Percentiles rank a stretch among this genome's conserved stretches.
Conservation (phyloP, 2,329 filamentous ascomycete species). For the Acrocalymma vagum region DNA sequence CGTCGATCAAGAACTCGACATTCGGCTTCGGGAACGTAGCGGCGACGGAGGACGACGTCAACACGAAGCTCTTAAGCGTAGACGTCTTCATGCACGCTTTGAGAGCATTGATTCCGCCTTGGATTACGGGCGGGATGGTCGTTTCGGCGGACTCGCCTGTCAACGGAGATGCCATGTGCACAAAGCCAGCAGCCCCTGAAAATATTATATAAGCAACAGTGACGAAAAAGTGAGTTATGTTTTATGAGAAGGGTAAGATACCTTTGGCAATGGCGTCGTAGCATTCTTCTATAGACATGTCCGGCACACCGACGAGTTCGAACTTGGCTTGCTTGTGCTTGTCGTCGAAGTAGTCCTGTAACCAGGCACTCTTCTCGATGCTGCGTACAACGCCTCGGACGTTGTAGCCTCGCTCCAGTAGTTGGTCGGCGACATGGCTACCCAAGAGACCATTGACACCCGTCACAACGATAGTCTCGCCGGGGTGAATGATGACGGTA, state of each 20-base stretch:
- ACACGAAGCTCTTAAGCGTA: conserved; percentile 54
- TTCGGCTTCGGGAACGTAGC: conserved; percentile 43
- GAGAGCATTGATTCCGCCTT: conserved; percentile 49
- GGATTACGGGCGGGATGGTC: conserved; percentile 52
- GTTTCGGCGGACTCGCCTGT: conserved; percentile 44
- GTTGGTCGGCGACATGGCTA: conserved; percentile 39
- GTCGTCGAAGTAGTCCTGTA: conserved; percentile 35
- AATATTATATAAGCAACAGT: not conserved
- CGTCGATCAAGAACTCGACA: conserved; percentile 41
- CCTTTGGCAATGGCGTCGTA: conserved; percentile 38
- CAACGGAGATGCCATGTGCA: conserved; percentile 56
- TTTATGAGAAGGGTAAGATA: conserved; percentile 1
- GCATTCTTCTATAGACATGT: conserved; percentile 33
- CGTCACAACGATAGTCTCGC: conserved; percentile 42
- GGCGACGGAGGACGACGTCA: conserved; percentile 54
- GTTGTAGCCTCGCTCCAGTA: conserved; percentile 40
- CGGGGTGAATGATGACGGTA: conserved; percentile 27
- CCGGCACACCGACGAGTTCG: conserved; percentile 38
- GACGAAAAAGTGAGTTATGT: not conserved
- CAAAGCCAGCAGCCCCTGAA: conserved; percentile 47
- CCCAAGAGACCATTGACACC: conserved; percentile 47
- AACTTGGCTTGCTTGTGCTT: conserved; percentile 32
- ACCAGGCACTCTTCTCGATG: conserved; percentile 36
- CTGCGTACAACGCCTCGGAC: conserved; percentile 47
- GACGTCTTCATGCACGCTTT: conserved; percentile 51